Evolutionary conservation across 257 asterid species (phyloP), one percentile per base, ranked within the genome.

Genomic region (Penstemon barbatus): DNA sequence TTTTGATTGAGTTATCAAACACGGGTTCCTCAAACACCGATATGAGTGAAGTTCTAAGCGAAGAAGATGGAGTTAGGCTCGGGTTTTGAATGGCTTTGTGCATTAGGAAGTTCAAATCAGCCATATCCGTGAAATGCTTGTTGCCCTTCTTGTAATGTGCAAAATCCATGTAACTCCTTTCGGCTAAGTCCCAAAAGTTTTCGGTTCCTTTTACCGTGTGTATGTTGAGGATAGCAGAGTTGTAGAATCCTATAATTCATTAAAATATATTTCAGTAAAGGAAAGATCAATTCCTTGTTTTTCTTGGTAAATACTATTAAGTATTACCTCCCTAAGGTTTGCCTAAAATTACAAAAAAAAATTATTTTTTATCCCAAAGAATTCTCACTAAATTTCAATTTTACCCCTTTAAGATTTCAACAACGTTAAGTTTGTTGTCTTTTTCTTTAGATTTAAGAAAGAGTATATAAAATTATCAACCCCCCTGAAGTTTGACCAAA

Each of bases 1-100:
- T 25, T 1, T 64, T 19, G 5, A 33, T 8, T 49, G 87, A 59
- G 45, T 75, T 63, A 38, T 89, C 89, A 15, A 84, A 19, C 53
- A 86, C 92, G 15, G 92, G 89, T 25, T 88, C 96, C 75, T 88
- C 96, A 9, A 86, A 89, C 18, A 89, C 96, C 5, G 89, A 63
- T 41, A 89, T 66, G 6, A 86, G 72, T 3, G 96, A 78, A 0
- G 89, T 79, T 25, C 94, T 57, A 38, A 82, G 85, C 0, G 96
- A 84, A 0, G 94, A 81, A 0, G 85, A 77, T 5, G 88, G 59
- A 3, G 94, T 86, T n/a, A 86, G 77, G 63, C 76, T 63, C 0
- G 96, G 96, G 61, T 83, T 86, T 8, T 89, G 89, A 15, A 89
- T 71, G 75, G 89, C 91, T 64, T 78, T 84, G 64, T 78, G 51